These are phyloP conservation scores for Solanum virginianum DNA, from an alignment of 257 asterid genomes.

Conservation along the genomic window DNA sequence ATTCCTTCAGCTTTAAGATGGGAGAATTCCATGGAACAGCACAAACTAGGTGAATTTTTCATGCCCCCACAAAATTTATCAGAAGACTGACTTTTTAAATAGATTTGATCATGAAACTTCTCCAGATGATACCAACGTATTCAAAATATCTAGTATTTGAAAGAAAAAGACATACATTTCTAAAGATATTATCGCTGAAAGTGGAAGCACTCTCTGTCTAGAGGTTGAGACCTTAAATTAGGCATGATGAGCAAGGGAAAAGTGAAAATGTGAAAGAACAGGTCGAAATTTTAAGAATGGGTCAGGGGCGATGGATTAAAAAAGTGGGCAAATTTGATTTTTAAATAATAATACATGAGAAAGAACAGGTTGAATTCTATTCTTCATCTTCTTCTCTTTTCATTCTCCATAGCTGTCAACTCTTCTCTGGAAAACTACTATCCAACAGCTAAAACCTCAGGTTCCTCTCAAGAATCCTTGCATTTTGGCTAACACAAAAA, in stretches of 20 bases:
- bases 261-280: neutral
- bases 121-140: neutral
- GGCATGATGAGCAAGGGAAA: neutral
- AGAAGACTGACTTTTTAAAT: neutral
- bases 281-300: neutral
- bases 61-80: neutral
- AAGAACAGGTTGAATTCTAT: no score
- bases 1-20: neutral
- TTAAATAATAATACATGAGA: neutral
- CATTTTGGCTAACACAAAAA: no score
- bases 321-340: neutral
- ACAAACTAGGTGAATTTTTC: neutral
- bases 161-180: neutral
- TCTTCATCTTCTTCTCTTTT: no score
- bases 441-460: no score
- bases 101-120: neutral
- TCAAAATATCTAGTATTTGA: neutral
- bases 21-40: neutral
- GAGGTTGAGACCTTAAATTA: neutral
- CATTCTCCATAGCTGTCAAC: no score
- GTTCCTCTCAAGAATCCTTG: no score
- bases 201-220: neutral
- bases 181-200: neutral
- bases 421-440: no score
- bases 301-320: neutral